phyloP scores from a whole-genome alignment of 2,329 filamentous ascomycete genomes.

The Purpureocillium lavendulum region DNA sequence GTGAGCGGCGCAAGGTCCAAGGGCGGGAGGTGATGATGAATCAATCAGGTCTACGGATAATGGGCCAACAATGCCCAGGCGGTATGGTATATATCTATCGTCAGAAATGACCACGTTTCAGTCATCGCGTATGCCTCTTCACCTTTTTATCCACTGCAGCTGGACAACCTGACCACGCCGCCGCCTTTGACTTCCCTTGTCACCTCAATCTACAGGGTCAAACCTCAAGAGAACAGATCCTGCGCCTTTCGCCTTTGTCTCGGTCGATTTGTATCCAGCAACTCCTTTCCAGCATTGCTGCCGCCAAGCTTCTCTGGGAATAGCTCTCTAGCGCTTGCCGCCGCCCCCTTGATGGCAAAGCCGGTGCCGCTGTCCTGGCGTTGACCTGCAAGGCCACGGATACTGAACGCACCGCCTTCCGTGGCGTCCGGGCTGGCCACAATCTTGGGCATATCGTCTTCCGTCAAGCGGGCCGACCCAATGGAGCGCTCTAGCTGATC shows the following conservation, averaged over 20 bases:
- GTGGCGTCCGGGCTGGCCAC: slow-evolving; percentile 42
- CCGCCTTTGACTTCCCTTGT: too few relatives aligned
- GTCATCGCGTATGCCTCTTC: too few relatives aligned
- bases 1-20: too few relatives aligned
- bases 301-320: slow-evolving; percentile 55
- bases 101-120: too few relatives aligned
- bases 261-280: slow-evolving; percentile 48
- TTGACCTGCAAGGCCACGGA: slow-evolving; percentile 48
- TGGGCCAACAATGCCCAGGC: too few relatives aligned
- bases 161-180: too few relatives aligned
- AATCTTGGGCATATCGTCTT: slow-evolving; percentile 43
- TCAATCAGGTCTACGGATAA: too few relatives aligned
- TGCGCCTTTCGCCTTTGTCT: slow-evolving; percentile 61
- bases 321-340: slow-evolving; percentile 49
- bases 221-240: slow-evolving; percentile 60
- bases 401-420: slow-evolving; percentile 41
- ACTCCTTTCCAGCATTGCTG: slow-evolving; percentile 58
- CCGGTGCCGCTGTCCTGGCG: slow-evolving; percentile 35
- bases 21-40: too few relatives aligned
- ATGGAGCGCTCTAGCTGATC: slow-evolving; percentile 30
- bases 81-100: too few relatives aligned
- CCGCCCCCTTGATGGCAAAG: slow-evolving; percentile 61
- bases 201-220: too few relatives aligned
- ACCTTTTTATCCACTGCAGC: too few relatives aligned
- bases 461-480: slow-evolving; percentile 26